These are phyloP conservation scores for Actinomortierella ambigua DNA, from an alignment of 371 early-diverging fungal species.

Conservation along the genomic window DNA sequence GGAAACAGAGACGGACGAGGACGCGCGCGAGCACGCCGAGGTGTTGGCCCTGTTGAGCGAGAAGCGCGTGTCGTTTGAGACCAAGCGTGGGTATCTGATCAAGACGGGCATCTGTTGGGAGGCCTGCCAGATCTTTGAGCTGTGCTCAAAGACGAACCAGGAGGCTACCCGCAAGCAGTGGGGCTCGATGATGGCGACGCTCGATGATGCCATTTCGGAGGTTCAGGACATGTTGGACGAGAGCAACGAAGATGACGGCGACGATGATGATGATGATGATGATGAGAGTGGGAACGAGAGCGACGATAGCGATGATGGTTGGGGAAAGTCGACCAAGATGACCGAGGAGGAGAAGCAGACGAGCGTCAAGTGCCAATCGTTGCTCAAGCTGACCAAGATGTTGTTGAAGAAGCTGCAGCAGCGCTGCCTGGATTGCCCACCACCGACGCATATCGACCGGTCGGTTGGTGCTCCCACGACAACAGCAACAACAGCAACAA, in stretches of 20 bases:
- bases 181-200: slow-evolving; percentile 35
- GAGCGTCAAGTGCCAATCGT: slow-evolving; percentile 28
- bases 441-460: not conserved
- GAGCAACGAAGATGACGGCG: slow-evolving; percentile 30
- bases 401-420: slow-evolving; percentile 45
- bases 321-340: slow-evolving; percentile 37
- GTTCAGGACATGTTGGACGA: slow-evolving; percentile 44
- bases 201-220: slow-evolving; percentile 44
- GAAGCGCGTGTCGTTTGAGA: too few species aligned
- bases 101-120: slow-evolving; percentile 45
- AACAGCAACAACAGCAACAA: not conserved
- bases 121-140: slow-evolving; percentile 40
- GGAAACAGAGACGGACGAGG: slow-evolving; percentile 11
- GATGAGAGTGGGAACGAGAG: slow-evolving; percentile 29
- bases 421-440: slow-evolving; percentile 34
- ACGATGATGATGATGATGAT: slow-evolving; percentile 11
- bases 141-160: slow-evolving; percentile 31
- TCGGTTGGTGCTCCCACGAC: slow-evolving; percentile 3
- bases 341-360: slow-evolving; percentile 45
- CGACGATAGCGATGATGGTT: slow-evolving; percentile 45
- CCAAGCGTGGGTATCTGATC: slow-evolving; percentile 30
- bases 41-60: too few species aligned
- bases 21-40: too few species aligned
- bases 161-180: slow-evolving; percentile 41
- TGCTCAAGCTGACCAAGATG: slow-evolving; percentile 34